Evolutionary conservation across 2,329 filamentous ascomycete species (phyloP), one percentile per base, ranked within the genome.

Genomic region (Fusarium caatingaense): DNA sequence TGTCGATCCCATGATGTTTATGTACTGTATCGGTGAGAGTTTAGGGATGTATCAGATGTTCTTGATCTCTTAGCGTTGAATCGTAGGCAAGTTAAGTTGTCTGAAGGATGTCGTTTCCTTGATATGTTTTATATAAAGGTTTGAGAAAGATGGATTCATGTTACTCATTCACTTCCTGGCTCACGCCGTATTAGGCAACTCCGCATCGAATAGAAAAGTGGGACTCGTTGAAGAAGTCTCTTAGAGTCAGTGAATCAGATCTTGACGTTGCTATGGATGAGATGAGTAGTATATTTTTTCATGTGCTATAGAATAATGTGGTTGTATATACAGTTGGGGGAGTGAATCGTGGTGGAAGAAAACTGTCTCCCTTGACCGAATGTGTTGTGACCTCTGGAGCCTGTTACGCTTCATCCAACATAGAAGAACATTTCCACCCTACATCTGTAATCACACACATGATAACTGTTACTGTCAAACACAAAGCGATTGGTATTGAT

Each of bases 1-100:
- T 59, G 73, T 74, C 18, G 79, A 80, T 20, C 74, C 78, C 79
- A 81, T 81, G 34, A 20, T 76, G 48, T 60, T 23, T n/a, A 37
- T 37, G 21, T 41, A 53, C 41, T 37, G 21, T 28, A 28, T 53
- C 34, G 34, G 49, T 53, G 49, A 41, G 49, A 42, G 49, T 53
- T 15, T 28, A 41, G 16, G 32, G 16, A 8, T 49, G 5, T 13
- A n/a, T 12, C 9, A 15, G 32, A n/a, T 40, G 2, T 51, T 51
- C 6, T 20, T 10, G 10, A 8, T 20, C 12, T 13, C 11, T 15
- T 15, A 15, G 25, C 23, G 23, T 15, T 20, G 32, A 18, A 13
- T 18, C 5, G 9, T 8, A 10, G 16, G 7, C 18, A n/a, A 6
- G 13, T 6, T 5, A 5, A 28, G 21, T 16, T 28, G 18, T 8